Conservation (phyloP, 2,329 filamentous ascomycete species). For the Emergomyces orientalis region DNA sequence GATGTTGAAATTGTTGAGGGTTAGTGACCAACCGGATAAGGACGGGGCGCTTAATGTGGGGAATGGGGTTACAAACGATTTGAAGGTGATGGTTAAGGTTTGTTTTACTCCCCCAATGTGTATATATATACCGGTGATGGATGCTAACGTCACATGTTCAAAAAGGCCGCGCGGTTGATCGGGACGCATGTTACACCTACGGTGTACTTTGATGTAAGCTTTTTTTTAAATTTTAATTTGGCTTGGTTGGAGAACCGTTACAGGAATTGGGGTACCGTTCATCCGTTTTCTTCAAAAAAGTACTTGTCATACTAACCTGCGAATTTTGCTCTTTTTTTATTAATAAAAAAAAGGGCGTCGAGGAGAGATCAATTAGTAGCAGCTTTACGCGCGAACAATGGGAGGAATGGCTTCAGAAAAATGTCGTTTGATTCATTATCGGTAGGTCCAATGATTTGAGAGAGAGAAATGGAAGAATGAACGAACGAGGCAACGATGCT, state of each 20-base stretch:
- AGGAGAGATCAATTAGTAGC: constrained; percentile 68
- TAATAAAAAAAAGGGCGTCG: constrained; percentile 46
- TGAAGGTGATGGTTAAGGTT: constrained; percentile 76
- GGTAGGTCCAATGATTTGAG: neutral
- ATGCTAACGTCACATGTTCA: neutral
- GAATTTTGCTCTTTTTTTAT: neutral
- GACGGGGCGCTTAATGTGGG: constrained; percentile 55
- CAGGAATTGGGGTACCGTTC: neutral
- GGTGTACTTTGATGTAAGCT: constrained; percentile 63
- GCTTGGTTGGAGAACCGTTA: neutral
- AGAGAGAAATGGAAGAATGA: neutral
- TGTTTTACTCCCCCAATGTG: constrained; percentile 11
- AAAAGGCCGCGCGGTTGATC: constrained; percentile 44
- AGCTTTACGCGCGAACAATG: constrained; percentile 73
- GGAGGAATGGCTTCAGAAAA: constrained; percentile 69
- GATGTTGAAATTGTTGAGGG: constrained; percentile 59
- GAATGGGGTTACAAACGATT: constrained; percentile 72
- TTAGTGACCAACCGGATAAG: constrained; percentile 47
- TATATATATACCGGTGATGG: neutral
- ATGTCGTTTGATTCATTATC: constrained; percentile 40
- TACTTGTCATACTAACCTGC: neutral
- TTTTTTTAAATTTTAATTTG: neutral
- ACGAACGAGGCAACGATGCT: neutral
- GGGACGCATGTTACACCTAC: constrained; percentile 89
- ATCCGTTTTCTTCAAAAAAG: neutral